phyloP scores from a whole-genome alignment of 2,329 filamentous ascomycete species.

The Akanthomyces uredinophilus region DNA sequence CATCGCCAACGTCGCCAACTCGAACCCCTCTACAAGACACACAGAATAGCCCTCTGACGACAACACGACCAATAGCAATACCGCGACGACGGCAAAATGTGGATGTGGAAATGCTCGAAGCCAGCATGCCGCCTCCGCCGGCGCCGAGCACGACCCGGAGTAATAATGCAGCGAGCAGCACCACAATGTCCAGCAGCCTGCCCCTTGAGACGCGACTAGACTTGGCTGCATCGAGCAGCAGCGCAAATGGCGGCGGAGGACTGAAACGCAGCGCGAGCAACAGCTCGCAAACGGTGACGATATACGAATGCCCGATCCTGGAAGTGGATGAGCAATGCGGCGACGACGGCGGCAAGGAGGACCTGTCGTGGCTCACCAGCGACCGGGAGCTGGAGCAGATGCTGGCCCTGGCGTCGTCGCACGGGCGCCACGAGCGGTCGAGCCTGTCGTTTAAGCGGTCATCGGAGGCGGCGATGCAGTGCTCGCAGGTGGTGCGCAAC shows the following conservation, averaged over 20 bases:
- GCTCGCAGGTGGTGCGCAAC: conserved; percentile 19
- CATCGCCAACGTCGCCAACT: neutral
- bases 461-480: conserved; percentile 19
- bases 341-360: conserved; percentile 19
- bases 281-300: conserved; percentile 5
- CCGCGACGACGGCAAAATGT: neutral
- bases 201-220: neutral
- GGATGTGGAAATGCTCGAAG: conserved; percentile 11
- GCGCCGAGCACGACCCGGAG: neutral
- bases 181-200: neutral
- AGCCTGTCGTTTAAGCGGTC: conserved; percentile 16
- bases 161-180: neutral
- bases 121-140: conserved; percentile 1
- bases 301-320: conserved; percentile 13
- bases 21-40: neutral
- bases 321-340: conserved; percentile 28
- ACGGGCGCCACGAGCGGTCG: neutral
- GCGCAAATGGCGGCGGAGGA: neutral
- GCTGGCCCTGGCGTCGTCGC: conserved; percentile 5
- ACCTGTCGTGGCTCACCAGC: conserved; percentile 23
- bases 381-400: conserved; percentile 4
- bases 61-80: neutral
- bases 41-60: neutral
- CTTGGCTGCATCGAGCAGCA: neutral
- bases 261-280: conserved; percentile 4